Percentiles rank a stretch among this genome's conserved stretches.
These are phyloP conservation scores for Lasiodiplodia sp. DNA, from an alignment of 2,329 filamentous ascomycete species.

Conservation along the genomic window DNA sequence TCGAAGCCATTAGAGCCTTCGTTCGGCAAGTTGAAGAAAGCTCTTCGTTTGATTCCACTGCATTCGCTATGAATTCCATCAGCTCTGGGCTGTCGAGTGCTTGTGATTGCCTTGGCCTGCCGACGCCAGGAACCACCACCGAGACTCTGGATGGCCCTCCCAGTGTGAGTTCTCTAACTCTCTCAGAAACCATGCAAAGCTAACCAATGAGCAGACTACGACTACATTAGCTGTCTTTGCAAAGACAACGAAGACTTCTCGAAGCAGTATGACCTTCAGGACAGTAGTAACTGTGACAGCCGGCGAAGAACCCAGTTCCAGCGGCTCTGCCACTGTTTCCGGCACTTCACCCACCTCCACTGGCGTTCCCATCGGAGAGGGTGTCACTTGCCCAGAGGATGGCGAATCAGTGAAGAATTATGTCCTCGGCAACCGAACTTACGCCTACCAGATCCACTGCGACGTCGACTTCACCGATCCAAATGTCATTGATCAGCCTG, in stretches of 20 bases:
- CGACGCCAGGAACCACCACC: slow-evolving; percentile 40
- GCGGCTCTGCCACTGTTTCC: slow-evolving; percentile 5
- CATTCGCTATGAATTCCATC: slow-evolving; percentile 34
- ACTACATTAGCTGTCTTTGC: slow-evolving; percentile 27
- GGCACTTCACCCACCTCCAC: neutral
- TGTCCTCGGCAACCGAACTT: slow-evolving; percentile 15
- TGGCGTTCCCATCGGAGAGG: neutral
- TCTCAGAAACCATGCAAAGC: neutral
- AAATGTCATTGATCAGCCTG: slow-evolving; percentile 2
- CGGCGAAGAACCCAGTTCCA: slow-evolving; percentile 1
- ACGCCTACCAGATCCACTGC: slow-evolving; percentile 25
- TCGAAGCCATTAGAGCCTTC: slow-evolving; percentile 36
- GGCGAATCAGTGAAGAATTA: slow-evolving; percentile 19
- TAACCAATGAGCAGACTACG: slow-evolving; percentile 19
- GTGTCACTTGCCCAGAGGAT: slow-evolving; percentile 23
- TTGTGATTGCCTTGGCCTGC: slow-evolving; percentile 43
- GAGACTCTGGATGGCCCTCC: slow-evolving; percentile 37
- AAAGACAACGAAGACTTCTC: slow-evolving; percentile 28
- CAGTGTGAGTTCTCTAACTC: slow-evolving; percentile 34
- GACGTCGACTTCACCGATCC: slow-evolving; percentile 13
- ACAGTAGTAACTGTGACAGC: slow-evolving; percentile 34
- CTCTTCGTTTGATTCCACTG: slow-evolving; percentile 30
- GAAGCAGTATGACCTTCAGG: slow-evolving; percentile 34
- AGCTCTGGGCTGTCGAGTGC: slow-evolving; percentile 39
- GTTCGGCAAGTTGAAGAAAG: slow-evolving; percentile 30